Base-by-base conservation (phyloP, 192 early-diverging fungal genomes). In the Backusella circina region DNA sequence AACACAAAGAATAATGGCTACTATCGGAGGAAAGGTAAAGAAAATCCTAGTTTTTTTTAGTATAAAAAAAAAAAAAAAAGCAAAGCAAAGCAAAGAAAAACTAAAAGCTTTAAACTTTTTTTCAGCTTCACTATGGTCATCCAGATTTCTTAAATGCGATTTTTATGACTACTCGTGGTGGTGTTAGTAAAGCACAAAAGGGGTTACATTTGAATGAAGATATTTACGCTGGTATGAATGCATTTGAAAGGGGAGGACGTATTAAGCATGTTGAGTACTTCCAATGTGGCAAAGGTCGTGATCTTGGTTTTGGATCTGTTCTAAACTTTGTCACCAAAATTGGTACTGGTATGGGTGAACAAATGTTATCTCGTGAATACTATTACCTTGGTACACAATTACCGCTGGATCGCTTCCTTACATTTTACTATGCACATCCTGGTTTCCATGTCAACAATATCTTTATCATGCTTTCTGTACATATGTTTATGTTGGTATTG, bases 261-360 rank as follows among this genome's bases (percentile, higher is more conserved):
- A 96, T 95, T 84, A 95, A 94, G 81, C 94, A 96, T 80, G 87
- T 92, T 15, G 95, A 96, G 82, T 96, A 96, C 86, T 94, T 90
- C 76, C 95, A 96, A 83, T 94, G 93, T 79, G 94, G 94, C 35
- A 96, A 96, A 86, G 95, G 95, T n/a, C 92, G 93, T 75, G 95
- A 96, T 79, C 87, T 96, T 61, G 93, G 94, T 3, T 94, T 96
- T 85, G 91, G 89, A 73, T 96, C 94, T 18, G 92, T 94, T 50
- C 91, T 96, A 74, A 93, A 93, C 79, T 96, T 95, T 71, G 91
- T 91, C 65, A 93, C 95, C 50, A 96, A 96, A 83, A 95, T 95
- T 71, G 93, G 94, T 50, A 92, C 93, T n/a, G 95, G 95, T 73
- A 96, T 96, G 95, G 93, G 93, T 35, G 95, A 96, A 82, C 95